Base-by-base conservation (phyloP, 768 basidiomycete genomes). In the Russula earlei region DNA sequence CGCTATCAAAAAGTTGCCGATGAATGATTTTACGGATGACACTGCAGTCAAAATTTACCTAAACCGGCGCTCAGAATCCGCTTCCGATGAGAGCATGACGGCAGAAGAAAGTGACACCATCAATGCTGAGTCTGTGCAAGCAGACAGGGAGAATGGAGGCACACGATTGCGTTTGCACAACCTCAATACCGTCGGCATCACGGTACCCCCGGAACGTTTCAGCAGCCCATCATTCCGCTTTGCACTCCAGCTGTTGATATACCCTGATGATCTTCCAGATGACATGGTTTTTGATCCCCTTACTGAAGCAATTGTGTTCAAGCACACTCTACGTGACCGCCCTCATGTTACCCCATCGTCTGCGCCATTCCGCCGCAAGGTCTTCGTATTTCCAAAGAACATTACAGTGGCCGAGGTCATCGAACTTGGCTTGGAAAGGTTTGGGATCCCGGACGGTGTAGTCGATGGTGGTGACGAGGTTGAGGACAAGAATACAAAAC, bases 21-120 rank as follows among this genome's bases (percentile, higher is more conserved):
- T 96, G 91, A 96, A 94, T 64, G 96, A 98, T 67, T 98, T 94
- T 66, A 89, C 89, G 41, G 96, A 99, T 63, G 96, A 98, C 67
- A 92, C 93, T 4, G 84, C 87, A 0, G 94, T 98, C 71, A 98
- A 97, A 70, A 87, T 98, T 70, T 99, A 96, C 70, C 70, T 98
- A 60, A 92, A 97, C 68, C 75, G 89, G 52, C 74, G 78, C 25
- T 65, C 70, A 5, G 65, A 63, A 8, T 67, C 68, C 15, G 70
- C 59, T 1, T 44, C 43, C 1, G 77, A 77, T 42, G 77, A 77
- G 49, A 76, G 70, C 49, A 70, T 73, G 0, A 69, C 56, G 2
- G 63, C 43, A 10, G 70, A 67, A 19, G 75, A 75, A n/a, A 75
- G 72, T 8, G 77, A 77, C 5, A 71, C 70, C 11, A 60, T 71